Conservation (phyloP, 352 stramenopile species). For the Phytophthora citricola region DNA sequence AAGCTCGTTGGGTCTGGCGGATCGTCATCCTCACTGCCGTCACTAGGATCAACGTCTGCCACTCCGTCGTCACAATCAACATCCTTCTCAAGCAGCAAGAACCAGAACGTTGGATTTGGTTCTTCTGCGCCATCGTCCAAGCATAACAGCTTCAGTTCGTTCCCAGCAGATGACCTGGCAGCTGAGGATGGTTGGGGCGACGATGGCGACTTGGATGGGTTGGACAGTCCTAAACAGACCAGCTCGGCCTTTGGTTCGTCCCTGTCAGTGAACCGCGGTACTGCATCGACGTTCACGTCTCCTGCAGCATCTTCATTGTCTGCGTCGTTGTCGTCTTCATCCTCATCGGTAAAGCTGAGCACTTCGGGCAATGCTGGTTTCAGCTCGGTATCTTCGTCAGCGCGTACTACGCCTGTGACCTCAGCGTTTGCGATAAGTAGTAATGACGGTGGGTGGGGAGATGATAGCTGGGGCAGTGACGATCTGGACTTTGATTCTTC, state of each 20-base stretch:
- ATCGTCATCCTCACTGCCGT: constrained; percentile 31
- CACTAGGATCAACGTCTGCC: constrained; percentile 10
- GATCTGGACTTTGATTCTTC: constrained; percentile 45
- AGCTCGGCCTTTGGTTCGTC: constrained; percentile 37
- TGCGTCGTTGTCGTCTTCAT: constrained; percentile 46
- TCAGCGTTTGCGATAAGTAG: constrained; percentile 43
- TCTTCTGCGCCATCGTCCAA: constrained; percentile 30
- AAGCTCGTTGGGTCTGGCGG: constrained; percentile 65
- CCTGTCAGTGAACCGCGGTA: constrained; percentile 29
- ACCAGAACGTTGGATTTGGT: constrained; percentile 20
- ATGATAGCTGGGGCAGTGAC: constrained; percentile 75
- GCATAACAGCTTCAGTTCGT: constrained; percentile 42
- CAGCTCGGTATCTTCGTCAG: constrained; percentile 6
- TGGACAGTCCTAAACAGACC: constrained; percentile 50
- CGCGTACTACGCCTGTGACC: constrained; percentile 17
- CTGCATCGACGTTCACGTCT: constrained; percentile 35
- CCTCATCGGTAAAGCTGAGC: constrained; percentile 61
- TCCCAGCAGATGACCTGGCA: constrained; percentile 53
- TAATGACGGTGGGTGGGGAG: constrained; percentile 55
- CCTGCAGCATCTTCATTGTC: constrained; percentile 33
- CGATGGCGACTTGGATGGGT: constrained; percentile 61
- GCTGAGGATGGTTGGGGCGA: constrained; percentile 72
- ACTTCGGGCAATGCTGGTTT: constrained; percentile 34
- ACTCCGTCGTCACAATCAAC: constrained; percentile 37
- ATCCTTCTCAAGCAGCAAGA: constrained; percentile 28